Percentiles rank a stretch among this genome's conserved stretches.
phyloP scores from a whole-genome alignment of 208 protist genomes.

The Leptomonas seymouri region DNA sequence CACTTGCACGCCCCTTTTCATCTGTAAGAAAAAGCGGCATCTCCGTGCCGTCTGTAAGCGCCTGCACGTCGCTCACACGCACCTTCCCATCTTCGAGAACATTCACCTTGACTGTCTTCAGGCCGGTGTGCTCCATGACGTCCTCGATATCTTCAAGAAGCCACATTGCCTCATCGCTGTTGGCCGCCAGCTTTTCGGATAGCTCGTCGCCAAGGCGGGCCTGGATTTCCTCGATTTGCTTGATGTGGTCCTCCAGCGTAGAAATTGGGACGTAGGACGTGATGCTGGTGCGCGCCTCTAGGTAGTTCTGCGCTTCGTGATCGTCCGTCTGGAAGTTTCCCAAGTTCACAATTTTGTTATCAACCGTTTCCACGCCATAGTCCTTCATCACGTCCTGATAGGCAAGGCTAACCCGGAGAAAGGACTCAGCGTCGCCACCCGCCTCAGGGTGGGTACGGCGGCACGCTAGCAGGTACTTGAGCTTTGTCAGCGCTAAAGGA shows the following conservation, averaged over 20 bases:
- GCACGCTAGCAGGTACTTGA: slow-evolving; percentile 84
- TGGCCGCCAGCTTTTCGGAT: slow-evolving; percentile 57
- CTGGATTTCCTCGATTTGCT: slow-evolving; percentile 74
- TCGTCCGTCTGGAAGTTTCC: slow-evolving; percentile 82
- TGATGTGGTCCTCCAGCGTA: slow-evolving; percentile 84
- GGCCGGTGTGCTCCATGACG: slow-evolving; percentile 73
- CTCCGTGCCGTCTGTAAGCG: slow-evolving; percentile 80
- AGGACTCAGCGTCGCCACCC: slow-evolving; percentile 76
- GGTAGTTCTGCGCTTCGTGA: slow-evolving; percentile 81
- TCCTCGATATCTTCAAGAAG: slow-evolving; percentile 91
- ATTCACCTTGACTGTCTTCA: slow-evolving; percentile 77
- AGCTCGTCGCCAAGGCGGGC: slow-evolving; percentile 65
- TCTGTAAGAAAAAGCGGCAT: slow-evolving; percentile 60
- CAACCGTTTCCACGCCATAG: slow-evolving; percentile 84
- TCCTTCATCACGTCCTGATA: slow-evolving; percentile 91
- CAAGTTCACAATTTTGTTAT: slow-evolving; percentile 85
- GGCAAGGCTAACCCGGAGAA: slow-evolving; percentile 76
- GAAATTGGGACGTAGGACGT: slow-evolving; percentile 83
- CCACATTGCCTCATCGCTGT: slow-evolving; percentile 79
- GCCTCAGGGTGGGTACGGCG: slow-evolving; percentile 82
- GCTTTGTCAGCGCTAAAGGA: slow-evolving; percentile 73
- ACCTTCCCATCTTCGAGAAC: slow-evolving; percentile 72
- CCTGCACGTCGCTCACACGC: slow-evolving; percentile 42
- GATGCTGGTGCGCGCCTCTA: slow-evolving; percentile 64
- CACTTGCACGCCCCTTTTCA: not conserved